Percentiles rank a stretch among this genome's conserved stretches.
These are phyloP conservation scores for Gloeostereum incarnatum DNA, from an alignment of 768 basidiomycete genomes.

Conservation along the genomic window DNA sequence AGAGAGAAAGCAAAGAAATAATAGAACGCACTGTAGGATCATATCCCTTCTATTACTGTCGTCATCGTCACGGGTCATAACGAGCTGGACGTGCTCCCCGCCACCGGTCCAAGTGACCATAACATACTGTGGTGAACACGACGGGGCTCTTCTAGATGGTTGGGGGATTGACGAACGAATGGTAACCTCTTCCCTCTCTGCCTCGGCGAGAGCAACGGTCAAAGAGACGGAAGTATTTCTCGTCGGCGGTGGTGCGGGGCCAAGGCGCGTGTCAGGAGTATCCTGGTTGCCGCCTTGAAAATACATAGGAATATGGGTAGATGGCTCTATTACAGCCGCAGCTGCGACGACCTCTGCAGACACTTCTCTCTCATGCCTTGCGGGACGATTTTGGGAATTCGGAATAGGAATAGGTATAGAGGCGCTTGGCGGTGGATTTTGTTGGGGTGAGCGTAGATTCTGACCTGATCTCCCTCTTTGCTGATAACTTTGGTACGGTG, in stretches of 20 bases:
- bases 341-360: no score
- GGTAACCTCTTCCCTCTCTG: not conserved
- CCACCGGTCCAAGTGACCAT: constrained; percentile 61
- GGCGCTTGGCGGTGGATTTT: no score
- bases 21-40: constrained; percentile 47
- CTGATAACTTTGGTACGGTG: no score
- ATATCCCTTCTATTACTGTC: constrained; percentile 65
- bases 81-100: constrained; percentile 54
- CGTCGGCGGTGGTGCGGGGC: not conserved
- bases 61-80: constrained; percentile 64
- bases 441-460: no score
- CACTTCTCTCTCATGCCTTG: no score
- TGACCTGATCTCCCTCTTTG: no score
- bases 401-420: no score
- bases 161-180: not conserved
- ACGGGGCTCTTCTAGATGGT: not conserved
- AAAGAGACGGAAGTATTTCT: not conserved
- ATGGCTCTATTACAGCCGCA: no score
- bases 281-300: no score
- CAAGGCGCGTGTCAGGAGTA: no score
- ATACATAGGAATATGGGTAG: no score
- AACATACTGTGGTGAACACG: constrained; percentile 18
- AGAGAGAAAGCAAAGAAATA: constrained; percentile 8
- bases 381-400: no score
- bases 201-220: not conserved